These are phyloP conservation scores for Penicillium macrosclerotiorum DNA, from an alignment of 495 filamentous ascomycete species.

Conservation along the genomic window DNA sequence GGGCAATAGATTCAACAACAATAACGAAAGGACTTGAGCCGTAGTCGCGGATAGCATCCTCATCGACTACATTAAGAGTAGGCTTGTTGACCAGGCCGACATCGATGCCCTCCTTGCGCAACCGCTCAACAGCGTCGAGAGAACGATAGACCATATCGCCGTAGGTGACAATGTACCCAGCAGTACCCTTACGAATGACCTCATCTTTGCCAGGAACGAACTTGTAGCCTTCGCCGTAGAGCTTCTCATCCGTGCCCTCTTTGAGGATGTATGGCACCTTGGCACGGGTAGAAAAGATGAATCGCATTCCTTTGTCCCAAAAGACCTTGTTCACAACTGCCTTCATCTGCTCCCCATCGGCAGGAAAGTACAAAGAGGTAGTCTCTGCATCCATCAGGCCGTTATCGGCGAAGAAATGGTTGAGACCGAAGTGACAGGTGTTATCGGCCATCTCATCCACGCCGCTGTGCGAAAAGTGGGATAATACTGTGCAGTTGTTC, in stretches of 20 bases:
- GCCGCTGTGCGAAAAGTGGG: slow-evolving; percentile 42
- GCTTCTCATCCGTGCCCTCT: slow-evolving; percentile 34
- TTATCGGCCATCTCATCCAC: slow-evolving; percentile 45
- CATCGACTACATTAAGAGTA: slow-evolving; percentile 39
- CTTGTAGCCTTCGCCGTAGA: slow-evolving; percentile 35
- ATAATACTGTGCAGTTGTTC: slow-evolving; percentile 39
- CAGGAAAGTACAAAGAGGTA: slow-evolving; percentile 39
- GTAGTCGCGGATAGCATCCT: slow-evolving; percentile 36
- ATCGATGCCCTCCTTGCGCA: slow-evolving; percentile 32
- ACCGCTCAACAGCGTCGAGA: slow-evolving; percentile 36
- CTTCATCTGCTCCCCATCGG: slow-evolving; percentile 45
- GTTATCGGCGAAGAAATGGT: slow-evolving; percentile 44
- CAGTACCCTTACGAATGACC: slow-evolving; percentile 33
- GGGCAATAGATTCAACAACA: slow-evolving; percentile 37
- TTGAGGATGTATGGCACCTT: slow-evolving; percentile 43
- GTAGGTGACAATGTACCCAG: slow-evolving; percentile 39
- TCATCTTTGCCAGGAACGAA: slow-evolving; percentile 42
- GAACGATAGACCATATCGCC: slow-evolving; percentile 44
- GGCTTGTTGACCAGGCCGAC: slow-evolving; percentile 41
- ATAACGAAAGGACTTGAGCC: slow-evolving; percentile 35
- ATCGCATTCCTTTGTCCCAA: slow-evolving; percentile 35
- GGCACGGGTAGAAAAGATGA: slow-evolving; percentile 42
- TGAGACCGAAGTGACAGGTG: slow-evolving; percentile 43
- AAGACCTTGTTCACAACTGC: slow-evolving; percentile 39
- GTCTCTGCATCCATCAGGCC: slow-evolving; percentile 34